A percentile compares a stretch with the other conserved stretches of the same genome.
phyloP scores from a whole-genome alignment of 768 basidiomycete species.

The Boletus bicolor region DNA sequence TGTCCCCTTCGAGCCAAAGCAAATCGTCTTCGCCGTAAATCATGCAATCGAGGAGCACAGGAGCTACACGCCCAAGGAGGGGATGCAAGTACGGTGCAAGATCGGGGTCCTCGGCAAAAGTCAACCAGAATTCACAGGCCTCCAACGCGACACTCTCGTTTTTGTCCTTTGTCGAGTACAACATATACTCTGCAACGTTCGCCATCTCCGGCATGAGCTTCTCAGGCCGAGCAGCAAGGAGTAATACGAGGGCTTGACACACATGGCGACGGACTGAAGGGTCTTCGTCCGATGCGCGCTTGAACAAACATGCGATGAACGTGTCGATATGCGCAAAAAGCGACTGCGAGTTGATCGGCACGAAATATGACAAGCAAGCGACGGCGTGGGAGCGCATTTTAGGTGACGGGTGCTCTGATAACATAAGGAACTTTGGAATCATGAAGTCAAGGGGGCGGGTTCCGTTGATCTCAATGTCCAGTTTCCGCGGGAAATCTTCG shows the following conservation, averaged over 20 bases:
- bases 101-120: slow-evolving; percentile 94
- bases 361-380: slow-evolving; percentile 92
- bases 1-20: slow-evolving; percentile 90
- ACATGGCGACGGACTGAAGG: slow-evolving; percentile 93
- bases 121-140: slow-evolving; percentile 99
- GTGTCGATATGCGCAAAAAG: slow-evolving; percentile 88
- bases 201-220: slow-evolving; percentile 95
- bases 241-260: slow-evolving; percentile 90
- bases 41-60: slow-evolving; percentile 96
- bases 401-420: slow-evolving; percentile 78
- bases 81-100: slow-evolving; percentile 82
- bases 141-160: slow-evolving; percentile 96
- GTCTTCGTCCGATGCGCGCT: slow-evolving; percentile 91
- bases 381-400: slow-evolving; percentile 94
- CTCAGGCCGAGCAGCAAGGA: slow-evolving; percentile 90
- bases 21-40: slow-evolving; percentile 94
- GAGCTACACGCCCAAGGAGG: slow-evolving; percentile 86
- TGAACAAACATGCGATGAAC: slow-evolving; percentile 92
- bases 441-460: slow-evolving; percentile 93
- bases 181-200: slow-evolving; percentile 97
- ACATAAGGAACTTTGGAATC: slow-evolving; percentile 90
- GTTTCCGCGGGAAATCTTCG: slow-evolving; percentile 93
- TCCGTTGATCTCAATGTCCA: slow-evolving; percentile 92
- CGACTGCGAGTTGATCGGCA: slow-evolving; percentile 81
- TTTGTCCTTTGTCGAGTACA: slow-evolving; percentile 96